Evolutionary conservation across 2,329 filamentous ascomycete species (phyloP).

Genomic region (Cladosporium sp.): DNA sequence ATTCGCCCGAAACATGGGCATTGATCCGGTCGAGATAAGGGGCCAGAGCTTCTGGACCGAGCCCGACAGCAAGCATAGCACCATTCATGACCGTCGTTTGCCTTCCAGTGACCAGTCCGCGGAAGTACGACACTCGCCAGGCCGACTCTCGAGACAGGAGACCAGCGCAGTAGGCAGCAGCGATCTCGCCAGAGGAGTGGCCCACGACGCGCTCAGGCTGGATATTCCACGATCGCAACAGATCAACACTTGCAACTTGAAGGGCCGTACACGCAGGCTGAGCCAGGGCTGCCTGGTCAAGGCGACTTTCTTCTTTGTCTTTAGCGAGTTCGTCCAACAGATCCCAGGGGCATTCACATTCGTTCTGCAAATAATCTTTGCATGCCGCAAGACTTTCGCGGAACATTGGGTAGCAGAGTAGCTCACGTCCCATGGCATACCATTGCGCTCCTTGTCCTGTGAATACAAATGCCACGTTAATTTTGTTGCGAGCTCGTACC

Average conservation of each 20-base stretch:
- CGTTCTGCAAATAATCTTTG: background rate
- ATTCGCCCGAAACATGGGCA: background rate
- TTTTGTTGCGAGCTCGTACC: background rate
- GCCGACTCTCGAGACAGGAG: constrained; percentile 14
- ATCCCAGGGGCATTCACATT: background rate
- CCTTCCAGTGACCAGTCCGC: constrained; percentile 13
- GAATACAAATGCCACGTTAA: constrained; percentile 12
- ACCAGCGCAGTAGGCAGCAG: constrained; percentile 29
- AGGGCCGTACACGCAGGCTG: constrained; percentile 17
- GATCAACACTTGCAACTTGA: constrained; percentile 15
- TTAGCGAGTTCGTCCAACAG: constrained; percentile 4
- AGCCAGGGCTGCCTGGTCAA: constrained; percentile 6
- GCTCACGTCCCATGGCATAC: constrained; percentile 18
- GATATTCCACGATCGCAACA: constrained; percentile 18
- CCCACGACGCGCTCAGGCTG: constrained; percentile 25
- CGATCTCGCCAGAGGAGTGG: constrained; percentile 33
- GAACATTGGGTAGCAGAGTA: constrained; percentile 19
- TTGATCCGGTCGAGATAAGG: constrained; percentile 15
- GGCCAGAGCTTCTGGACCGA: constrained; percentile 23
- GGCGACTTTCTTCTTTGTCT: background rate
- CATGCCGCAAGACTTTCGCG: background rate
- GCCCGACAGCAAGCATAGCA: constrained; percentile 34
- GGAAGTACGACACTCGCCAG: constrained; percentile 17
- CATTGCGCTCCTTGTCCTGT: constrained; percentile 23
- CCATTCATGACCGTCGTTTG: constrained; percentile 18